Evolutionary conservation across 2,329 filamentous ascomycete species (phyloP).

Genomic region (Chalaropsis ovoidea): DNA sequence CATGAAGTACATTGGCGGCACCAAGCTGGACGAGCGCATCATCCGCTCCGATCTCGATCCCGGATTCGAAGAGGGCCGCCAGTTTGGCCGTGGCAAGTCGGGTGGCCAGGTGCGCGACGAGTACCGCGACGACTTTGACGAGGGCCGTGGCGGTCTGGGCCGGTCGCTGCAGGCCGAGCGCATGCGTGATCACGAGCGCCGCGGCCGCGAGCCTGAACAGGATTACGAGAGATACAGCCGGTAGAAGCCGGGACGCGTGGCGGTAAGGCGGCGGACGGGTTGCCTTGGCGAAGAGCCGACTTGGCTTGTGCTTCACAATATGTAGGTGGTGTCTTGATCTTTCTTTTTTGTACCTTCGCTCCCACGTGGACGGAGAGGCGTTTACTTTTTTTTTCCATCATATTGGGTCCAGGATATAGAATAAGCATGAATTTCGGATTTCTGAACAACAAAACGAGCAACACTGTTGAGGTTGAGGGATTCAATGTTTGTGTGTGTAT

Average conservation of each 20-base stretch:
- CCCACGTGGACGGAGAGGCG: constrained; percentile 17
- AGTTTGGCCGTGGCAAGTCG: constrained; percentile 91
- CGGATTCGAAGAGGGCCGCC: constrained; percentile 87
- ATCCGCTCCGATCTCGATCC: constrained; percentile 93
- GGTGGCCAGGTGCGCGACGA: constrained; percentile 96
- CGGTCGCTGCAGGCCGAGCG: constrained; percentile 56
- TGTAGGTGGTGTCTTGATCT: constrained; percentile 17
- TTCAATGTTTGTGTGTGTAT: neutral
- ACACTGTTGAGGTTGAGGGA: neutral
- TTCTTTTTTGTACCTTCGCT: constrained; percentile 17
- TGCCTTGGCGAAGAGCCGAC: neutral
- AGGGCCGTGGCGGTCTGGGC: constrained; percentile 82
- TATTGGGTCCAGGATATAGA: constrained; percentile 24
- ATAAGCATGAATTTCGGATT: constrained; percentile 23
- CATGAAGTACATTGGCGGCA: constrained; percentile 96
- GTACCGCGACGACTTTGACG: constrained; percentile 94
- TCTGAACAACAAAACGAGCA: neutral
- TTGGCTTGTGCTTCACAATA: neutral
- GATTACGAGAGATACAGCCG: constrained; percentile 33
- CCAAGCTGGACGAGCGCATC: constrained; percentile 93
- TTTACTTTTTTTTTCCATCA: constrained; percentile 18
- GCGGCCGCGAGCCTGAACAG: constrained; percentile 30
- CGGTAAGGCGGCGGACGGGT: neutral
- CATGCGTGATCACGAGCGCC: constrained; percentile 33
- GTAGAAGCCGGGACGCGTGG: neutral